Conservation (phyloP, 192 early-diverging fungal species). For the Paraglomus occultum region DNA sequence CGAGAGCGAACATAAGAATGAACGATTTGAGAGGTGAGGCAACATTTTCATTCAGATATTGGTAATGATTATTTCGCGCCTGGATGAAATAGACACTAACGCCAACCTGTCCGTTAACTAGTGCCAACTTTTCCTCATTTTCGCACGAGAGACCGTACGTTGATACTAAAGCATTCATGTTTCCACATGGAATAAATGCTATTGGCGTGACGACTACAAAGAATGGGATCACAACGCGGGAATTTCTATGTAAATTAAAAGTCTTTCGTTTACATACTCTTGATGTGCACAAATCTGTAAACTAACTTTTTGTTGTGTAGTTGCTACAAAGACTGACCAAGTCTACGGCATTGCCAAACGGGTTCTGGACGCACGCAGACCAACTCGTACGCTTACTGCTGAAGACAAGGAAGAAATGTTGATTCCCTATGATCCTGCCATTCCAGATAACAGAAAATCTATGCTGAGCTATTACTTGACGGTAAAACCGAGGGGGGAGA, state of each 20-base stretch:
- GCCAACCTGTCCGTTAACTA: slow-evolving; percentile 31
- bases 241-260: slow-evolving; percentile 64
- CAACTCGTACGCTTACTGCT: slow-evolving; percentile 56
- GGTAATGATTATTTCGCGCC: neutral
- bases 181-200: slow-evolving; percentile 70
- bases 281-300: slow-evolving; percentile 18
- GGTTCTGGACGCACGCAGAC: slow-evolving; percentile 84
- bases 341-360: slow-evolving; percentile 68
- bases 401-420: slow-evolving; percentile 90
- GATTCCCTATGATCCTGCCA: slow-evolving; percentile 66
- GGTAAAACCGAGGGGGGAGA: too few relatives aligned
- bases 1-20: slow-evolving; percentile 75
- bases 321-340: slow-evolving; percentile 55
- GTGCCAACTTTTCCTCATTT: slow-evolving; percentile 74
- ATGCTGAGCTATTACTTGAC: slow-evolving; percentile 73
- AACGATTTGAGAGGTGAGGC: slow-evolving; percentile 62
- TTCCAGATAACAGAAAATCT: slow-evolving; percentile 73
- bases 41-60: slow-evolving; percentile 6
- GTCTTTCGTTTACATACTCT: neutral
- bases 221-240: slow-evolving; percentile 82
- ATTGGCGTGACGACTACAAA: slow-evolving; percentile 84
- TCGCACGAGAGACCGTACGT: slow-evolving; percentile 67
- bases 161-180: slow-evolving; percentile 69
- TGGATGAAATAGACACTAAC: neutral
- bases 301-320: slow-evolving; percentile 31